Base-by-base conservation (phyloP, 495 filamentous ascomycete genomes). In the Zalerion maritima region DNA sequence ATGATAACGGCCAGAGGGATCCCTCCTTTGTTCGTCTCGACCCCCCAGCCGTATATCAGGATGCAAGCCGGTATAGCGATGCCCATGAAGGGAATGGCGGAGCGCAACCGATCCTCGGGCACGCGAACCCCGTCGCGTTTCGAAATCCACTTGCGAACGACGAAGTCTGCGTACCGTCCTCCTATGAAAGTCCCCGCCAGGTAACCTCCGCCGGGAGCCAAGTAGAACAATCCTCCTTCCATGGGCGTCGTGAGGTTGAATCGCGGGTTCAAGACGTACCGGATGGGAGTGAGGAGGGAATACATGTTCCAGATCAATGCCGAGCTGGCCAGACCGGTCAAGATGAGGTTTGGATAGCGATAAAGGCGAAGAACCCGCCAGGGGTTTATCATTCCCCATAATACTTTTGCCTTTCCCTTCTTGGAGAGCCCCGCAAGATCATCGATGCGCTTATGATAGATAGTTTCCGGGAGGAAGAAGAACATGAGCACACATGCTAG, bases 221-320 rank as follows among this genome's bases (percentile, higher is more conserved):
- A 69, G 42, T 78, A 84, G 50, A 84, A 78, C 7, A 82, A 57
- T 0, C 73, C 77, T 3, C 64, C 64, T 39, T 75, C 66, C 20
- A 81, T 64, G 0, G 78, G 78, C 9, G 64, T 66, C 5, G 63
- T 64, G 12, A 84, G 63, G 35, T 73, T 32, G 54, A 81, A 83
- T 11, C 77, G 67, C 7, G 77, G 76, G 41, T 81, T 81, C 0
- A 84, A 50, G 5, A 81, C 70, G 42, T 78, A 81, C 16, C 75
- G 72, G 42, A 81, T 81, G 1, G 78, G 76, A 2, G 77, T 82
- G 9, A 82, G 57, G 3, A 81, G 58, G 15, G 61, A 67, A 41
- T 81, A 83, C 60, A 78, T 75, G 39, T 78, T 80, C 73, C 71
- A 81, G 28, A 81, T 68, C 1, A 80, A 58, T 16, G 67, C 60